Evolutionary conservation across 2,329 filamentous ascomycete species (phyloP), one percentile per base, ranked within the genome.

Genomic region (Nemania serpens): DNA sequence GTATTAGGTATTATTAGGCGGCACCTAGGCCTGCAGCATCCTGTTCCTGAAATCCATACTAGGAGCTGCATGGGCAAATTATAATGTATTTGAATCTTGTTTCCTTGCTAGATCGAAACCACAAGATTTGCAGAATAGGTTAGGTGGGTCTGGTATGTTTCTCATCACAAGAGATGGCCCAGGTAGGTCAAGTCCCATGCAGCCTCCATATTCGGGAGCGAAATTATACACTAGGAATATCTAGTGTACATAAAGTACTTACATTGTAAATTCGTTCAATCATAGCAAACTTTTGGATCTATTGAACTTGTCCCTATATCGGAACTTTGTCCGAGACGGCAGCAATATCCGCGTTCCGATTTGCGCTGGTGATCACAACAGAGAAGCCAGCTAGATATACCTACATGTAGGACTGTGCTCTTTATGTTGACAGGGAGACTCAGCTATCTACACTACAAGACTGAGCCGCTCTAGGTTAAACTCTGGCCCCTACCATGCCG

Each of bases 61-160:
- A 13, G 36, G 15, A 12, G 36, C 51, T 62, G 60, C 60, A 62
- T 43, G 60, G 47, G 55, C 55, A 55, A 62, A 62, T 62, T 62
- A 55, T 29, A 29, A 29, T 29, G 25, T 29, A 29, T 39, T 43
- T 41, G 25, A 62, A 52, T 62, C 56, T 59, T 59, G 56, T 52
- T 58, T 46, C 49, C 53, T 55, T 50, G 54, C 39, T 33, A 54
- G 59, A 56, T 56, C 55, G 47, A 56, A 52, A 59, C 34, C 34
- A 51, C 51, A 36, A 51, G 54, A 34, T 36, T 33, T 29, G 25
- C 36, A n/a, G 36, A 5, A 12, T 39, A n/a, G 15, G 36, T 47
- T 17, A 34, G 48, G 61, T 63, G 61, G 61, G 43, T 58, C 58
- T 18, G 46, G 45, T 50, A 55, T 62, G 52, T 36, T 53, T 56